Percentiles rank a stretch among this genome's conserved stretches.
Evolutionary conservation across 441 rosid genomes (phyloP).

Genomic region (Rhodomyrtus psidioides): DNA sequence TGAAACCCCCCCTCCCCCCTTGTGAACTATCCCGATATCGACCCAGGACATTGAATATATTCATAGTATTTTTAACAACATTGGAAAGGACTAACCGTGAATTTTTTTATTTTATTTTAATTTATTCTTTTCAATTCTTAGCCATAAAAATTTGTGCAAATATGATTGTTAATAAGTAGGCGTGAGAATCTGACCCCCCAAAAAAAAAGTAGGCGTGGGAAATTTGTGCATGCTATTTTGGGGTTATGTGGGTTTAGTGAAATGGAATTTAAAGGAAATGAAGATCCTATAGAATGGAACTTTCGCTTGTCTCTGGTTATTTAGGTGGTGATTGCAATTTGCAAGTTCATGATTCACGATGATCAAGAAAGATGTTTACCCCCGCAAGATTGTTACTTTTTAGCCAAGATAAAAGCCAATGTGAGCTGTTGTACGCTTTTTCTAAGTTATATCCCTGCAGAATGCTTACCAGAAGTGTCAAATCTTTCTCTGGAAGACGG

Average conservation of each 20-base stretch:
- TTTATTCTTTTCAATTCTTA: not conserved
- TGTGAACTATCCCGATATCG: not conserved
- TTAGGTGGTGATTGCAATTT: not conserved
- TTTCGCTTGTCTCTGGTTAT: not conserved
- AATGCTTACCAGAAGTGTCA: conserved; percentile 49
- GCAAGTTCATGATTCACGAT: not conserved
- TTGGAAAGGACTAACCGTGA: not conserved
- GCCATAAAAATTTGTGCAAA: not conserved
- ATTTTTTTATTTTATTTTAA: not conserved
- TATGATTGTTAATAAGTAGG: not conserved
- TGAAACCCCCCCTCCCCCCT: not conserved
- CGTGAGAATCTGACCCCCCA: not conserved
- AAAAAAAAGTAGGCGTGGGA: not conserved
- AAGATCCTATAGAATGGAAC: not conserved
- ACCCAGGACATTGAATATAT: not conserved
- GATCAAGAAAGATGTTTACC: not conserved
- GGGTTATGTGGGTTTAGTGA: not conserved
- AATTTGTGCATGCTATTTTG: not conserved
- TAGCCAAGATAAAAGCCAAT: not conserved
- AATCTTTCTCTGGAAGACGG: conserved; percentile 46
- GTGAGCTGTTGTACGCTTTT: not conserved
- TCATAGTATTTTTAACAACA: not conserved
- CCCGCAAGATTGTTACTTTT: not conserved
- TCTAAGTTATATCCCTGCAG: conserved; percentile 13
- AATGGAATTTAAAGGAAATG: not conserved